Percentiles rank a stretch among this genome's conserved stretches.
Conservation (phyloP, 148 eudicot genomes). For the Vaccinium myrtillus region DNA sequence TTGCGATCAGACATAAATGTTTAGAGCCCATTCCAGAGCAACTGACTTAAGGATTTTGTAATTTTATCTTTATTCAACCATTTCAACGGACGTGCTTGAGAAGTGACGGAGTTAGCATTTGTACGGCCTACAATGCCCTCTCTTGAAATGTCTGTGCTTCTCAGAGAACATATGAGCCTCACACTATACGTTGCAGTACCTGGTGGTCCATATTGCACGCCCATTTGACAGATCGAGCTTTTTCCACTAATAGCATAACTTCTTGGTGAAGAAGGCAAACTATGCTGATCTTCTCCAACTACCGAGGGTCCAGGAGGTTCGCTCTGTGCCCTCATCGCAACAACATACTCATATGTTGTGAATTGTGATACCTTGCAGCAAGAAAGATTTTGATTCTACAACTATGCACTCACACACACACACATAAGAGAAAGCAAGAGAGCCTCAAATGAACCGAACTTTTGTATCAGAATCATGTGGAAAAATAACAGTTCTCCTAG, state of each 20-base stretch:
- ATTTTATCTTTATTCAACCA: not conserved
- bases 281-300: constrained; percentile 73
- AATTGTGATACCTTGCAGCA: constrained; percentile 84
- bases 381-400: constrained; percentile 2
- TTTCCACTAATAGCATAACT: constrained; percentile 84
- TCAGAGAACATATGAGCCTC: not conserved
- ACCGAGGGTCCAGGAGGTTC: constrained; percentile 83
- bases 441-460: constrained; percentile 41
- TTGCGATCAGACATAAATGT: too few relatives aligned
- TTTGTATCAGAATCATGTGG: constrained; percentile 85
- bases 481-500: constrained; percentile 89
- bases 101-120: not conserved
- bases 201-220: constrained; percentile 81
- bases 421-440: not conserved
- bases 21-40: too few relatives aligned
- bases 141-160: not conserved
- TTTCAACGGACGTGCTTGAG: not conserved
- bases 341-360: constrained; percentile 87
- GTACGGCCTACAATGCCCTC: not conserved
- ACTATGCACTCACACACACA: not conserved
- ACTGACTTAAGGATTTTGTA: too few relatives aligned
- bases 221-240: constrained; percentile 83
- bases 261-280: constrained; percentile 80
- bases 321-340: constrained; percentile 90
- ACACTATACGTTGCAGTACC: constrained; percentile 37